These are phyloP conservation scores for Coemansia sp. DNA, from an alignment of 371 early-diverging fungal species.

Conservation along the genomic window DNA sequence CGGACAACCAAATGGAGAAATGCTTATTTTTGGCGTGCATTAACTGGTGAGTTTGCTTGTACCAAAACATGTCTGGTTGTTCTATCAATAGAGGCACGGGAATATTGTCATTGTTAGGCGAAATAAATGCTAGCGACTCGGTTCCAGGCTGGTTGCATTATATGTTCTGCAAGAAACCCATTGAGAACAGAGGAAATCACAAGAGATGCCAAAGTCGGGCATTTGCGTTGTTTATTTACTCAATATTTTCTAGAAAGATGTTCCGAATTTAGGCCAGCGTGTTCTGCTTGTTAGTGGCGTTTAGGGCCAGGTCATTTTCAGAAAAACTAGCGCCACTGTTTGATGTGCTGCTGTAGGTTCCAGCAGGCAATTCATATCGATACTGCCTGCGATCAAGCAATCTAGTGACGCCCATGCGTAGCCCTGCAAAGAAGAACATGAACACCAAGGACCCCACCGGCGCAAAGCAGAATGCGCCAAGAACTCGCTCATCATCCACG, in stretches of 20 bases:
- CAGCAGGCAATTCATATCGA: constrained; percentile 15
- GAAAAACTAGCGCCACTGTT: not conserved
- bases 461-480: constrained; percentile 54
- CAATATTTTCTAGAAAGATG: not conserved
- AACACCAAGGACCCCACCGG: constrained; percentile 51
- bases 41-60: not conserved
- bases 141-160: not conserved
- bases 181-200: no score
- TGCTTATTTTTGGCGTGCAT: constrained; percentile 1
- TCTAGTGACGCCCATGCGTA: constrained; percentile 32
- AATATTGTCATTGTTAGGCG: not conserved
- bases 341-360: not conserved
- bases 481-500: constrained; percentile 50
- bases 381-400: constrained; percentile 36
- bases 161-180: no score
- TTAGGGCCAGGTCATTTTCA: not conserved
- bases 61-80: not conserved
- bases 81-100: not conserved
- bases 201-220: no score
- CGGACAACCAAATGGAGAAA: not conserved
- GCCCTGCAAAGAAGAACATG: constrained; percentile 31
- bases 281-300: not conserved
- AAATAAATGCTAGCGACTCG: not conserved
- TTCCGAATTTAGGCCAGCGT: not conserved
- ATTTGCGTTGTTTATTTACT: no score